Evolutionary conservation across 2,329 filamentous ascomycete species (phyloP), one percentile per base, ranked within the genome.

Genomic region (Calonectria ilicicola): DNA sequence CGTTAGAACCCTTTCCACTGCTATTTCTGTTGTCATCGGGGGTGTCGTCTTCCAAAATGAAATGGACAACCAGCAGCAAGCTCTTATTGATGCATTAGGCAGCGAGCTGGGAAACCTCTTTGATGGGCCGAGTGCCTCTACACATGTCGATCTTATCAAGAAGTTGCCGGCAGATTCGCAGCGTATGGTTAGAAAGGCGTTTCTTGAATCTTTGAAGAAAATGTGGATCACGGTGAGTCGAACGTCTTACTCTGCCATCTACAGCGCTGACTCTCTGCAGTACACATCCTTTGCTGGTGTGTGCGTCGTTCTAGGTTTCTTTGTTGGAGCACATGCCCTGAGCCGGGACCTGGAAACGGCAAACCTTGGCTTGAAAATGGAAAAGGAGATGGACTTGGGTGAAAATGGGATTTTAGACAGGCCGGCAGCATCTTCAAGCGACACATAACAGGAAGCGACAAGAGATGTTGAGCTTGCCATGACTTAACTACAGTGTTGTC

Each of bases 11-110:
- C 84, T 94, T 2, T 89, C 90, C 2, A 93, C 90, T 0, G 88
- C 90, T 1, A 87, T 91, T n/a, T 90, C 89, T 0, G 87, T 94
- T 56, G 92, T 94, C 1, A 86, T 94, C 38, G 93, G 93, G 5
- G 89, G 92, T 3, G 92, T 94, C 6, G 86, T 95, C 5, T 95
- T 95, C 82, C 91, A 94, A 80, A 94, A 95, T 78, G 84, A 88
- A 60, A 93, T 94, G 89, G 83, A 88, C 68, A 82, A 82, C 29
- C 87, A 89, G 70, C 84, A 86, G 10, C 75, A 83, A 6, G 76
- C 80, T 15, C 85, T 93, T 51, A 81, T 83, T 15, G 77, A 83
- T 19, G 81, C 85, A 0, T 84, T 93, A 0, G 87, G 88, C 1
- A 83, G 80, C 1, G 77, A 87, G 2, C 82, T 85, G 2, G 89